Evolutionary conservation across 2,329 filamentous ascomycete species (phyloP).

Genomic region (Xylaria sp.): DNA sequence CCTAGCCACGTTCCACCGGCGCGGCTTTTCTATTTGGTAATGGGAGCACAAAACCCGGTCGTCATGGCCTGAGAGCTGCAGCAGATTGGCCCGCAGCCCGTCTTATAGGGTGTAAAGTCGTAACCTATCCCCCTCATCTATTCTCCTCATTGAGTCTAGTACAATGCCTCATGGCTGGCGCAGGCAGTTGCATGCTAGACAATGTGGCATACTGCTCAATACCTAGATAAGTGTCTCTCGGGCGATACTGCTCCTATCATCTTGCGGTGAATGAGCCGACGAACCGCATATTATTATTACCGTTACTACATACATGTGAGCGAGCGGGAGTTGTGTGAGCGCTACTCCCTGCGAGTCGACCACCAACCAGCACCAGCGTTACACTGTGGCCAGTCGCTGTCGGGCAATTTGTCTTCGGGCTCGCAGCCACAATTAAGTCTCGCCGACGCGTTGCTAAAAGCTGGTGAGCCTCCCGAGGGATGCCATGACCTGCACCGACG

Average conservation of each 20-base stretch:
- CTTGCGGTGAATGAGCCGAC: conserved; percentile 20
- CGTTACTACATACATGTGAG: background rate
- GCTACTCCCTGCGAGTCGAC: background rate
- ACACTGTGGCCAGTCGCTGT: conserved; percentile 15
- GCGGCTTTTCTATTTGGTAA: conserved; percentile 62
- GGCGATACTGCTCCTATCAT: conserved; percentile 27
- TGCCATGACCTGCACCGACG: conserved; percentile 7
- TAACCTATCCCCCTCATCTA: background rate
- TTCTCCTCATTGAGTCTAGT: conserved; percentile 15
- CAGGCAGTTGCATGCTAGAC: too few species aligned
- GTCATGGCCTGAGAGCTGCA: conserved; percentile 38
- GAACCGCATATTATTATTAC: conserved; percentile 4
- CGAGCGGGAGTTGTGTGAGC: background rate
- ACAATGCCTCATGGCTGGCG: background rate
- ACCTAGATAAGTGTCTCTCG: background rate
- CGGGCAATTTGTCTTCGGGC: conserved; percentile 39
- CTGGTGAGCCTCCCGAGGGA: conserved; percentile 39
- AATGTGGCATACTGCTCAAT: background rate
- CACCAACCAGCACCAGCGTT: background rate
- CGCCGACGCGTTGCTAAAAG: conserved; percentile 41
- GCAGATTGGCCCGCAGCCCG: conserved; percentile 38
- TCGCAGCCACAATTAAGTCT: conserved; percentile 37
- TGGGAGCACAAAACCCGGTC: conserved; percentile 46
- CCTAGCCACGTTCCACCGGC: conserved; percentile 48
- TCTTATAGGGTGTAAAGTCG: conserved; percentile 24